Base-by-base conservation (phyloP, 2,329 filamentous ascomycete species). In the Fusarium chuoi region DNA sequence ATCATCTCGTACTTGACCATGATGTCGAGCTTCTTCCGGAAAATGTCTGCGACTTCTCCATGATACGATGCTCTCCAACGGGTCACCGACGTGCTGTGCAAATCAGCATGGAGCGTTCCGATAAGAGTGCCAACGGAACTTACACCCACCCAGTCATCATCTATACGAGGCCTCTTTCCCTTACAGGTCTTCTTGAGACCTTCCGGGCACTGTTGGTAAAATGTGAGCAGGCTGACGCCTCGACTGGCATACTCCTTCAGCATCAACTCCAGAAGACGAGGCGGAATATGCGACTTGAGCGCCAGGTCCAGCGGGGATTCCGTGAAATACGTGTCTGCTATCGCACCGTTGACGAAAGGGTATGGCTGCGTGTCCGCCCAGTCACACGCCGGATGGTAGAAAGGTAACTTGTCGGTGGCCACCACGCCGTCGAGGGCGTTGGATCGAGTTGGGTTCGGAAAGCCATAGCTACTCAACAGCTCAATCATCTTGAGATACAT, bases 11-110 rank as follows among this genome's bases (percentile, higher is more conserved):
- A 54, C 38, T 59, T 20, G 58, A 64, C 28, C 42, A 75, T 58
- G 13, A 75, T 28, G 6, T 55, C 22, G 12, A 75, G 22, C 58
- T 75, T 75, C 13, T 46, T 28, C 0, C 45, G 41, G 35, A 75
- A 69, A 20, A 46, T 45, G 26, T 74, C 51, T 9, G 55, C 66
- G 4, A 61, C 49, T 38, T 76, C 64, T 7, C 65, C 59, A 2
- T 33, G 26, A 14, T 52, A 65, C 5, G 17, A n/a, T 41, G 58
- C 69, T 15, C 7, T 24, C 65, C 72, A 65, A 3, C 5, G 11
- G 6, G 33, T 39, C 2, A 3, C 6, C 1, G 30, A 13, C 28
- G 35, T 18, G 12, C 35, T 33, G 11, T 64, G 49, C 28, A 75
- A 26, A 22, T 59, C 46, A 10, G 24, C 35, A 42, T 67, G 66